Conservation (phyloP, 192 early-diverging fungal species). For the Gamsiella multidivaricata region DNA sequence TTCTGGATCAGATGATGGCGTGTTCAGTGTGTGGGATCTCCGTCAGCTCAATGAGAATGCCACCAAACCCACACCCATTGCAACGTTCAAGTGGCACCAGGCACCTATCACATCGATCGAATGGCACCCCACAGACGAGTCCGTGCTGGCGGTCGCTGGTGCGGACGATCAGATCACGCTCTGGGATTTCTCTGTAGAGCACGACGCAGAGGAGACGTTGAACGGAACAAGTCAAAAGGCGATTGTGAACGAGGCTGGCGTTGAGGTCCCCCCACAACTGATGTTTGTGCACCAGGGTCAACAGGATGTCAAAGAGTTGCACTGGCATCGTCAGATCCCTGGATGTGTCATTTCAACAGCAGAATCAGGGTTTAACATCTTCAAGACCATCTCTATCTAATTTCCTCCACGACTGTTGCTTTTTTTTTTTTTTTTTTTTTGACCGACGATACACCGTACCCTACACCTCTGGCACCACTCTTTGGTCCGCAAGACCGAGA, state of each 20-base stretch:
- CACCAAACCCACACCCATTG: slow-evolving; percentile 75
- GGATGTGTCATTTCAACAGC: slow-evolving; percentile 91
- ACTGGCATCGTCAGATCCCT: slow-evolving; percentile 96
- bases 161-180: slow-evolving; percentile 96
- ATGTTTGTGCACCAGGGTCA: slow-evolving; percentile 96
- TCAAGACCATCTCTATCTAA: slow-evolving; percentile 94
- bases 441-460: not conserved
- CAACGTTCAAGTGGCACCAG: slow-evolving; percentile 95
- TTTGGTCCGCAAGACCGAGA: too few relatives aligned
- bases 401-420: not conserved
- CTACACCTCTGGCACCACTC: too few relatives aligned
- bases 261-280: slow-evolving; percentile 93
- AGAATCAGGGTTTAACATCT: slow-evolving; percentile 92
- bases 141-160: slow-evolving; percentile 89
- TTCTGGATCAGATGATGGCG: slow-evolving; percentile 92
- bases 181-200: slow-evolving; percentile 98
- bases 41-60: slow-evolving; percentile 64
- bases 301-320: slow-evolving; percentile 92
- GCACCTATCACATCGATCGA: slow-evolving; percentile 95
- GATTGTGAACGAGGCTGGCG: slow-evolving; percentile 67
- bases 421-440: slow-evolving; percentile 10
- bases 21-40: slow-evolving; percentile 97
- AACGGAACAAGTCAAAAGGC: slow-evolving; percentile 58
- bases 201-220: slow-evolving; percentile 89
- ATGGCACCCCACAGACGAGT: slow-evolving; percentile 95